Percentiles rank a stretch among this genome's conserved stretches.
Conservation (phyloP, 192 early-diverging fungal species). For the Cladochytrium replicatum region DNA sequence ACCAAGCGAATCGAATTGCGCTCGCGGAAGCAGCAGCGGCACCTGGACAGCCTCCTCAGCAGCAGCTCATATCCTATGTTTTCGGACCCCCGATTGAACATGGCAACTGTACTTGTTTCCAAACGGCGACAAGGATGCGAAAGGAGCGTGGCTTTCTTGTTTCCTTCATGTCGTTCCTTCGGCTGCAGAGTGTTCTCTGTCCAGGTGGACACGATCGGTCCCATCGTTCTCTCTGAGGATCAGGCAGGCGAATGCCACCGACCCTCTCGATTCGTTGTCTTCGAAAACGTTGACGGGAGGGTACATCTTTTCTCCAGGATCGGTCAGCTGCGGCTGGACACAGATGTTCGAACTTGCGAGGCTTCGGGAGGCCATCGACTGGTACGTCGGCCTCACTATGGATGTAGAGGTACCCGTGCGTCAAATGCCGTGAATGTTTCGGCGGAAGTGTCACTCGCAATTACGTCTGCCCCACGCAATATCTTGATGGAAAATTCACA, state of each 20-base stretch:
- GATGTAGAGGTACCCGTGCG: too few species aligned
- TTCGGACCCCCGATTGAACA: slow-evolving; percentile 27
- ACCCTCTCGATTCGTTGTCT: slow-evolving; percentile 9
- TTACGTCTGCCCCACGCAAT: slow-evolving; percentile 1
- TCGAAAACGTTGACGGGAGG: slow-evolving; percentile 35
- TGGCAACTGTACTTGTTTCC: slow-evolving; percentile 21
- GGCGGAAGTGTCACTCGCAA: slow-evolving; percentile 12
- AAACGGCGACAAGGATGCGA: slow-evolving; percentile 7
- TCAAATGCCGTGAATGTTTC: slow-evolving; percentile 24
- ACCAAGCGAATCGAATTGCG: too few species aligned
- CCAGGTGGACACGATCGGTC: slow-evolving; percentile 23
- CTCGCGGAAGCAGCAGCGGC: neutral
- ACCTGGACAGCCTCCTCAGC: slow-evolving; percentile 4
- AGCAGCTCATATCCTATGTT: slow-evolving; percentile 4
- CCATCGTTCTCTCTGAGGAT: slow-evolving; percentile 30
- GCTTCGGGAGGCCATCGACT: too few species aligned
- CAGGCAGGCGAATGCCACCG: neutral
- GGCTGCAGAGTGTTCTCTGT: slow-evolving; percentile 11
- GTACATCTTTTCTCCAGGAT: slow-evolving; percentile 17
- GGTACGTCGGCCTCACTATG: too few species aligned
- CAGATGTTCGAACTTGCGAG: too few species aligned
- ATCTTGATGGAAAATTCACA: slow-evolving; percentile 19
- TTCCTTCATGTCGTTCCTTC: slow-evolving; percentile 20
- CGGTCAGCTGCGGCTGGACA: too few species aligned
- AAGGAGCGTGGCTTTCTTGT: slow-evolving; percentile 11